Percentiles rank a stretch among this genome's conserved stretches.
These are phyloP conservation scores for Fusarium euwallaceae DNA, from an alignment of 2,329 filamentous ascomycete genomes.

Conservation along the genomic window DNA sequence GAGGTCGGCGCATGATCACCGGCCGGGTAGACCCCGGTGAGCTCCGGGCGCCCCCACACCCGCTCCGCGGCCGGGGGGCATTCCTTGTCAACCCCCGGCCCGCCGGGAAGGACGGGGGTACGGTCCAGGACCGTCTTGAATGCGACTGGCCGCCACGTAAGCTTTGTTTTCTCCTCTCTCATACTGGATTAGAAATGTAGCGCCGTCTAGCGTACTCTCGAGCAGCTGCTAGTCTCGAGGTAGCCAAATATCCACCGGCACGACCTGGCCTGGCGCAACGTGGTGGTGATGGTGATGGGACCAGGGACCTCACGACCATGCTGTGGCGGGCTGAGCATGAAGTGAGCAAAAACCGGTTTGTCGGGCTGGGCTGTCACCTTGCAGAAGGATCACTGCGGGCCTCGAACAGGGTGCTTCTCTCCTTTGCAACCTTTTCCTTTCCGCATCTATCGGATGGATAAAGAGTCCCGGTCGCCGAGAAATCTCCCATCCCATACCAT, in stretches of 20 bases:
- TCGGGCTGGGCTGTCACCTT: constrained; percentile 32
- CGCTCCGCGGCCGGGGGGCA: constrained; percentile 29
- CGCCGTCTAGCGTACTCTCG: constrained; percentile 2
- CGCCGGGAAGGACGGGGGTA: neutral
- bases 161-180: constrained; percentile 15
- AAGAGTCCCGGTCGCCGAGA: constrained; percentile 3
- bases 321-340: constrained; percentile 8
- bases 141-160: constrained; percentile 32
- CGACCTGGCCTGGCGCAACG: constrained; percentile 14
- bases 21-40: neutral
- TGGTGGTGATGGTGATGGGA: neutral
- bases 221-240: neutral
- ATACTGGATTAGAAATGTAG: constrained; percentile 4
- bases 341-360: constrained; percentile 40
- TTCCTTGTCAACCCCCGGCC: neutral
- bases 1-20: constrained; percentile 4
- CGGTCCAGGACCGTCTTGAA: constrained; percentile 20
- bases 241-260: constrained; percentile 20
- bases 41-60: constrained; percentile 33
- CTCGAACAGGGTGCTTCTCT: constrained; percentile 26
- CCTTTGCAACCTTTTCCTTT: neutral
- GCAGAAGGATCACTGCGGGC: constrained; percentile 35
- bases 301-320: neutral
- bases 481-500: neutral
- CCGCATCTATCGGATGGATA: constrained; percentile 14